Evolutionary conservation across 1,284 basidiomycete species (phyloP).

Genomic region (Entoloma clypeatum): DNA sequence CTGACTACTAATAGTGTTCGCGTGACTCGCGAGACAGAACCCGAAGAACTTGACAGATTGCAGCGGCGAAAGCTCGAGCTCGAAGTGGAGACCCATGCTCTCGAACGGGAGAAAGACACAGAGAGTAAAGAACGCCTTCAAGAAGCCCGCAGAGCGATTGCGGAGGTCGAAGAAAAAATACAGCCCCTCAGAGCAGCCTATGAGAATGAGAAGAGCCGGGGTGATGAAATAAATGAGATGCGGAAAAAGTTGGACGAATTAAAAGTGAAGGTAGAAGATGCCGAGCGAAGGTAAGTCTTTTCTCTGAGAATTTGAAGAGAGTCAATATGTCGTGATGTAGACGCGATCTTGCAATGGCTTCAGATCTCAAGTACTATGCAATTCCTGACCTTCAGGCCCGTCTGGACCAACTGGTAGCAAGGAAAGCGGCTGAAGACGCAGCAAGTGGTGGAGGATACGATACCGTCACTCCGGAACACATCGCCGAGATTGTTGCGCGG

Average conservation of each 20-base stretch:
- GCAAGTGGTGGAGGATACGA: slow-evolving; percentile 58
- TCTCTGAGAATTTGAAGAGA: slow-evolving; percentile 3
- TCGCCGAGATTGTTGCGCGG: slow-evolving; percentile 85
- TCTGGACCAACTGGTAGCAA: slow-evolving; percentile 68
- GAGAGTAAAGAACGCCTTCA: slow-evolving; percentile 88
- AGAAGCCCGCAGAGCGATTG: slow-evolving; percentile 75
- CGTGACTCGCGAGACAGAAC: slow-evolving; percentile 91
- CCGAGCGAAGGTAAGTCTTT: slow-evolving; percentile 72
- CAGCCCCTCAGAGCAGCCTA: slow-evolving; percentile 85
- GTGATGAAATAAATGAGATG: slow-evolving; percentile 81
- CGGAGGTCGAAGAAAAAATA: slow-evolving; percentile 88
- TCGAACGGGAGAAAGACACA: slow-evolving; percentile 90
- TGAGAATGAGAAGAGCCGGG: slow-evolving; percentile 85
- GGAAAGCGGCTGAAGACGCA: slow-evolving; percentile 72
- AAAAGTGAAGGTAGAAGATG: slow-evolving; percentile 90
- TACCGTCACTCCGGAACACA: slow-evolving; percentile 85
- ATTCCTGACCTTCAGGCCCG: slow-evolving; percentile 87
- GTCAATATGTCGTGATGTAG: slow-evolving; percentile 29
- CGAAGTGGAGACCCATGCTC: slow-evolving; percentile 93
- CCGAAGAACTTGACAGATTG: slow-evolving; percentile 93
- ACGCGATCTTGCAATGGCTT: slow-evolving; percentile 81
- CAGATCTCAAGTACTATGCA: slow-evolving; percentile 91
- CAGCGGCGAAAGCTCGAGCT: slow-evolving; percentile 90
- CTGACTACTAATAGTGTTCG: slow-evolving; percentile 56
- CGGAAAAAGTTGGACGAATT: slow-evolving; percentile 89